Conservation (phyloP, 2,329 filamentous ascomycete species). For the Aspergillus pseudonomiae region DNA sequence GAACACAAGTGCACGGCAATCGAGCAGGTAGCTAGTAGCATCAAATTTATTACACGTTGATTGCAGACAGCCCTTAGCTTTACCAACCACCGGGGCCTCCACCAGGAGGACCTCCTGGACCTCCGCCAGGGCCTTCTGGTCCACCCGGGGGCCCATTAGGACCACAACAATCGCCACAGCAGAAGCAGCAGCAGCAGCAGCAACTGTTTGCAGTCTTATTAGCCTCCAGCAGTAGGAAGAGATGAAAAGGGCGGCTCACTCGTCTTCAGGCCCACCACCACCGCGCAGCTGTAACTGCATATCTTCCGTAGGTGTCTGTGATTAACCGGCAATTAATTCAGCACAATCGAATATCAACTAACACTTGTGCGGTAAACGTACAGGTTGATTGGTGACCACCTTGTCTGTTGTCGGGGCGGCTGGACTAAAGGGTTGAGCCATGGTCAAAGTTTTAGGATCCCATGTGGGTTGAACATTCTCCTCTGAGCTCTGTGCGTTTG, state of each 20-base stretch:
- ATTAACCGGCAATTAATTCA: background rate
- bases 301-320: background rate
- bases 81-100: constrained; percentile 12
- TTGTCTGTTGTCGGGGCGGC: background rate
- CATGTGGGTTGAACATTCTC: constrained; percentile 5
- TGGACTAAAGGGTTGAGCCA: constrained; percentile 8
- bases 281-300: constrained; percentile 5
- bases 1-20: no score
- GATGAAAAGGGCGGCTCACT: background rate
- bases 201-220: background rate
- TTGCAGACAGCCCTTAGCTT: background rate
- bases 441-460: constrained; percentile 9
- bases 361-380: background rate
- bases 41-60: background rate
- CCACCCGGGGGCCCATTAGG: constrained; percentile 8
- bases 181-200: constrained; percentile 12
- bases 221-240: background rate
- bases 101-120: constrained; percentile 3
- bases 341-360: background rate
- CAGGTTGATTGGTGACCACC: constrained; percentile 7
- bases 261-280: constrained; percentile 12
- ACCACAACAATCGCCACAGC: constrained; percentile 11
- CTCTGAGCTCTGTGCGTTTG: background rate
- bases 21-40: background rate
- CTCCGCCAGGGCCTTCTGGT: background rate